Conservation (phyloP, 2,329 filamentous ascomycete genomes). For the Thelonectria discophora region DNA sequence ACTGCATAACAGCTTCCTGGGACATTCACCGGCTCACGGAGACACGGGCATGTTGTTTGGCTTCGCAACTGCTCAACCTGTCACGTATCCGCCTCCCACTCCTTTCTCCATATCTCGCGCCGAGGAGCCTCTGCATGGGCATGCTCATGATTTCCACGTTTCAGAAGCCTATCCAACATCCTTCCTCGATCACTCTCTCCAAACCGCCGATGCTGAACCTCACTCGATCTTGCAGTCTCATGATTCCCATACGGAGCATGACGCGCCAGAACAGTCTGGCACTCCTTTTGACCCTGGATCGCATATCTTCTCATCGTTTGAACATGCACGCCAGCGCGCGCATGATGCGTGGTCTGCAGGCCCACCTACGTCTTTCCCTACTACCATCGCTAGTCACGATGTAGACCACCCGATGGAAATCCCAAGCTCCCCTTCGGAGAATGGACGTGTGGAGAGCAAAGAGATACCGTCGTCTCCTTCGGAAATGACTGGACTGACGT, state of each 20-base stretch:
- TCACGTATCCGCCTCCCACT: constrained; percentile 31
- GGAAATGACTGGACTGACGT: constrained; percentile 11
- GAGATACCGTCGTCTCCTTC: constrained; percentile 20
- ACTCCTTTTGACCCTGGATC: constrained; percentile 23
- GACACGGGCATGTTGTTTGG: constrained; percentile 30
- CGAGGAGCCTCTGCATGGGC: constrained; percentile 15
- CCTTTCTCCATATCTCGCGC: constrained; percentile 24
- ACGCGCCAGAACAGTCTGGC: constrained; percentile 1
- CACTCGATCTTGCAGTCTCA: constrained; percentile 26
- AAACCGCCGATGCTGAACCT: constrained; percentile 15
- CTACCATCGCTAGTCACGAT: constrained; percentile 24
- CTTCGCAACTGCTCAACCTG: constrained; percentile 28
- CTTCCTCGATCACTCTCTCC: constrained; percentile 31
- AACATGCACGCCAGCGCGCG: constrained; percentile 13
- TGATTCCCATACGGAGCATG: constrained; percentile 10
- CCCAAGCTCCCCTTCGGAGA: constrained; percentile 34
- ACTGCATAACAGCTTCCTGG: constrained; percentile 22
- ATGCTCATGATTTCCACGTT: constrained; percentile 17
- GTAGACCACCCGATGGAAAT: constrained; percentile 37
- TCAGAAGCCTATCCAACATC: constrained; percentile 35
- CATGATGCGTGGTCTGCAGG: constrained; percentile 26
- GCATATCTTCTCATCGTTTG: constrained; percentile 24
- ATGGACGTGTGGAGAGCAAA: constrained; percentile 25
- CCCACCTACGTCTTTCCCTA: constrained; percentile 21
- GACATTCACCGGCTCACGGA: constrained; percentile 22